Percentiles rank a stretch among this genome's conserved stretches.
These are phyloP conservation scores for Carex pumila DNA, from an alignment of 176 grass and related monocot genomes.

Conservation along the genomic window DNA sequence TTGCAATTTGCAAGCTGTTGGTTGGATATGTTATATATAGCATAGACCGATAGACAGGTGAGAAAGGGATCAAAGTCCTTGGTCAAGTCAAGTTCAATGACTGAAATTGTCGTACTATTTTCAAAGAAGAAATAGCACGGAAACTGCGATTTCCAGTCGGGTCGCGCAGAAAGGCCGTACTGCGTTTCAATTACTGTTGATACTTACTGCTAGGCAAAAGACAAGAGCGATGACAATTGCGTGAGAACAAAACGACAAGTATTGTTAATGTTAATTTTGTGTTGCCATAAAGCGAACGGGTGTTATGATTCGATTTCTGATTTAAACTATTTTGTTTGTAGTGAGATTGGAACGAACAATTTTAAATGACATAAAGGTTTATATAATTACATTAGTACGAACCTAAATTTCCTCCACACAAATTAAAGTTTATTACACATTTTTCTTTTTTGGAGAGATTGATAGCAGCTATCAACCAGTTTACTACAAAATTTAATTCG, in stretches of 20 bases:
- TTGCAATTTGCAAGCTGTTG: not conserved
- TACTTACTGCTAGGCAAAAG: not conserved
- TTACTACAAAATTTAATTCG: no score
- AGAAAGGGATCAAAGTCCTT: not conserved
- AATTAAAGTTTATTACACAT: no score
- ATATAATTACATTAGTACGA: no score
- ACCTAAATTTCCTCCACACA: no score
- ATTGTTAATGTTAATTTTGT: not conserved
- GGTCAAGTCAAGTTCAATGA: constrained; percentile 14
- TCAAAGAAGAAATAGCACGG: not conserved
- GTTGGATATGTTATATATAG: not conserved
- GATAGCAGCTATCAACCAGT: no score
- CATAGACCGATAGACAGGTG: not conserved
- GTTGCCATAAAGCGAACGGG: not conserved
- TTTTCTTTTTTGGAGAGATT: no score
- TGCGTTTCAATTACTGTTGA: no score
- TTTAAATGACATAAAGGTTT: no score
- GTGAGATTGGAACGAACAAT: no score
- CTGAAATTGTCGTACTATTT: not conserved
- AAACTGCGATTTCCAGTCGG: not conserved
- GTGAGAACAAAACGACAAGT: not conserved
- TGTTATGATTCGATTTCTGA: no score
- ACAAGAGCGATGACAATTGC: not conserved
- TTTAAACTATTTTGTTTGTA: no score
- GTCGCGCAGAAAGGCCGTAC: not conserved